Conservation (phyloP, 345 rosid species). For the Syzygium grande region DNA sequence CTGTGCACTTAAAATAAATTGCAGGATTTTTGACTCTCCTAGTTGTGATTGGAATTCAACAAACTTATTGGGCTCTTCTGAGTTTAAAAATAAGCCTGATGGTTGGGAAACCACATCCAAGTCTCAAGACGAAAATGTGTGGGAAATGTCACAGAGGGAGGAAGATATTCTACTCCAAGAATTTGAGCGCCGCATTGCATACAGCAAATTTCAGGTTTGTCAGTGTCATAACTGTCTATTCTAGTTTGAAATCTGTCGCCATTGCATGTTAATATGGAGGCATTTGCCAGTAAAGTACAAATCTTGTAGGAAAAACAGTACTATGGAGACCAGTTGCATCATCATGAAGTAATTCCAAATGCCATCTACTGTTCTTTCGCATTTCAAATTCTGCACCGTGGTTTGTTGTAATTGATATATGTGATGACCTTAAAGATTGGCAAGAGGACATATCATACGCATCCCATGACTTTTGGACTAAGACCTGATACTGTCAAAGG, state of each 20-base stretch:
- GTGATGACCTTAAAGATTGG: neutral
- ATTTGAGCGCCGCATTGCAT: constrained; percentile 82
- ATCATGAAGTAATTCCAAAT: neutral
- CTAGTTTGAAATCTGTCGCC: neutral
- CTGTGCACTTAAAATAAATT: neutral
- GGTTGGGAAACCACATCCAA: constrained; percentile 94
- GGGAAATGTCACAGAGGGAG: constrained; percentile 99
- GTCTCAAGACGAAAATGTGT: constrained; percentile 72
- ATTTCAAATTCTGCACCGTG: neutral
- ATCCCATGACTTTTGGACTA: neutral
- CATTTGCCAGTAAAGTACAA: neutral
- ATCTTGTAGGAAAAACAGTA: neutral
- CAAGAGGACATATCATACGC: neutral
- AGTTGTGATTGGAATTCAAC: constrained; percentile 52
- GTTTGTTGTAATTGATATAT: neutral
- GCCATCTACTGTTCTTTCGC: neutral
- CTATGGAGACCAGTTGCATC: neutral
- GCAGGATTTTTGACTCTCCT: constrained; percentile 74
- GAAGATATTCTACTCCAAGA: constrained; percentile 94
- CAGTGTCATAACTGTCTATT: neutral
- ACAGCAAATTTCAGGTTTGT: constrained; percentile 83
- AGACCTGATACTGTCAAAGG: neutral
- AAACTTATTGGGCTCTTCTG: constrained; percentile 43
- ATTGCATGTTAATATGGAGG: neutral
- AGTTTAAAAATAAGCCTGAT: constrained; percentile 80